These are phyloP conservation scores for Funneliformis caledonium DNA, from an alignment of 371 early-diverging fungal species.

Conservation along the genomic window DNA sequence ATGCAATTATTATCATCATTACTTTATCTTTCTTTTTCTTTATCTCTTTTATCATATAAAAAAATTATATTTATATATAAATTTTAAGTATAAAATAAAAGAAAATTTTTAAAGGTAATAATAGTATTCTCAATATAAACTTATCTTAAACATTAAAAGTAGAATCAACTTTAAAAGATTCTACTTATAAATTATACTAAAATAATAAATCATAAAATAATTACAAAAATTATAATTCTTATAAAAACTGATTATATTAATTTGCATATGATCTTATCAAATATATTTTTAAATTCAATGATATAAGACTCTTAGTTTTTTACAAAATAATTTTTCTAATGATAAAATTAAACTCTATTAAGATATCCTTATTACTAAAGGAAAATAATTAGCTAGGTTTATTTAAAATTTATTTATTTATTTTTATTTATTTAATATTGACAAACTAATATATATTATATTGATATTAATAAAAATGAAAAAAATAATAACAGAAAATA, in stretches of 20 bases:
- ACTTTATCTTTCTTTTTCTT: background rate
- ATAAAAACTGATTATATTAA: conserved; percentile 5
- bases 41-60: background rate
- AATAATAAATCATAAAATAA: background rate
- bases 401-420: no score
- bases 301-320: background rate
- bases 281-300: background rate
- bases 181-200: background rate
- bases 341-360: background rate
- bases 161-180: conserved; percentile 32
- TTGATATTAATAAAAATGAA: no score
- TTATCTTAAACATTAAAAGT: background rate
- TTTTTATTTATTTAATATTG: no score
- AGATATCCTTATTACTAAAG: background rate
- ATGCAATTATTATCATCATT: background rate
- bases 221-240: conserved; percentile 7
- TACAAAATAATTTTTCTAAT: no score
- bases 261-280: conserved; percentile 19
- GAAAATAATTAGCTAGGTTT: background rate
- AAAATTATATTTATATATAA: background rate
- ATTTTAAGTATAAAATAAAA: conserved; percentile 29
- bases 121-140: background rate
- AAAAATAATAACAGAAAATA: no score
- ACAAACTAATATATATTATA: no score
- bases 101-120: background rate